These are phyloP conservation scores for Kwoniella sp. DNA, from an alignment of 768 basidiomycete species.

Conservation along the genomic window DNA sequence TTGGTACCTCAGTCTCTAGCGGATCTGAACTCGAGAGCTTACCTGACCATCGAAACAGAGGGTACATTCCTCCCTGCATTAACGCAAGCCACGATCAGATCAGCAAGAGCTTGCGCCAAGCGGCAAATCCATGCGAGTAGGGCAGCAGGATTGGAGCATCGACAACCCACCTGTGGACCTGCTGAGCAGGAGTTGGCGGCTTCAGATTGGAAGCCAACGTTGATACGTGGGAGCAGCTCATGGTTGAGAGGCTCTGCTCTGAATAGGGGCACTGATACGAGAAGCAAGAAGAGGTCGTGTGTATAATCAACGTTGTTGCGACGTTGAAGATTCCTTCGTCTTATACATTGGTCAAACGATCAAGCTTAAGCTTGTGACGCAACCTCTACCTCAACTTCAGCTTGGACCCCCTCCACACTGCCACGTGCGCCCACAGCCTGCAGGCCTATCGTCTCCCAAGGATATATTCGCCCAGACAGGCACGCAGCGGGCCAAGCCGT, in stretches of 20 bases:
- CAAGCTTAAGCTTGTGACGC: neutral
- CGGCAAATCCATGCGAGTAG: too few species aligned
- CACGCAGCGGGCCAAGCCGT: neutral
- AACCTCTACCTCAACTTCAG: neutral
- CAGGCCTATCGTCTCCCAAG: neutral
- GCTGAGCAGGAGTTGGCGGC: slow-evolving; percentile 38
- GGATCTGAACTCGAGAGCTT: slow-evolving; percentile 11
- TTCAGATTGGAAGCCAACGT: slow-evolving; percentile 19
- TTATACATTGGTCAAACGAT: too few species aligned
- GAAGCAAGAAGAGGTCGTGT: neutral
- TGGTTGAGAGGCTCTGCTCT: neutral
- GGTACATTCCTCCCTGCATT: slow-evolving; percentile 81
- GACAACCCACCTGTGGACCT: slow-evolving; percentile 46
- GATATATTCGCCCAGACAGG: too few species aligned
- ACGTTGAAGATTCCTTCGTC: neutral
- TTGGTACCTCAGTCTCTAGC: neutral
- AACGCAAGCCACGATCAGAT: slow-evolving; percentile 1
- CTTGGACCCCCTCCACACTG: neutral
- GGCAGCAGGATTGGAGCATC: neutral
- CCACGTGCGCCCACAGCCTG: neutral
- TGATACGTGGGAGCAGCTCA: slow-evolving; percentile 40
- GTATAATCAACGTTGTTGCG: neutral
- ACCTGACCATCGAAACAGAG: slow-evolving; percentile 97
- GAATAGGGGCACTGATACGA: neutral
- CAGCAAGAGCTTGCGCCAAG: slow-evolving; percentile 10